phyloP scores from a whole-genome alignment of 1,139 yeast species.

The Williopsis jadinii region DNA sequence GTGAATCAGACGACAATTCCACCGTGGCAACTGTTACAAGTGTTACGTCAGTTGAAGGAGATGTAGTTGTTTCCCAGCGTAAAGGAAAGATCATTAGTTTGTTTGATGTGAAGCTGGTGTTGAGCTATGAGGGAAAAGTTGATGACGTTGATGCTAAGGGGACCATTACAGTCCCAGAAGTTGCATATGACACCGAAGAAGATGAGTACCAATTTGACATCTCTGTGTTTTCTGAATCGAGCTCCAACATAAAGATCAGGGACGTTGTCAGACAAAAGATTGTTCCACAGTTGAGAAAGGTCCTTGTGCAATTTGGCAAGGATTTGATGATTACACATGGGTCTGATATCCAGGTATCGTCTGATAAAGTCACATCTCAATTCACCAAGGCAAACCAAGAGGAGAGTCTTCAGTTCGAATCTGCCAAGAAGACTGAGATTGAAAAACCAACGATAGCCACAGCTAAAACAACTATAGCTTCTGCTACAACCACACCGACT shows the following conservation, averaged over 20 bases:
- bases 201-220: constrained; percentile 83
- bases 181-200: constrained; percentile 86
- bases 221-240: constrained; percentile 53
- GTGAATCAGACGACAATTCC: constrained; percentile 29
- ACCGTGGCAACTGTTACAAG: constrained; percentile 36
- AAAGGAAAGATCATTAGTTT: constrained; percentile 93
- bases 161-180: constrained; percentile 76
- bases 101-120: constrained; percentile 68
- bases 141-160: constrained; percentile 44
- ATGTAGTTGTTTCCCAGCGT: constrained; percentile 92
- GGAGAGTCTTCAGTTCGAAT: constrained; percentile 15
- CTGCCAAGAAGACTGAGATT: constrained; percentile 12
- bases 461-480: constrained; percentile 10
- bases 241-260: constrained; percentile 41
- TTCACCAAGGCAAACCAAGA: constrained; percentile 62
- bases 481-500: constrained; percentile 18
- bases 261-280: constrained; percentile 52
- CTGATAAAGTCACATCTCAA: constrained; percentile 58
- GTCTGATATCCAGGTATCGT: constrained; percentile 77
- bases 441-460: constrained; percentile 10
- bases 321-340: constrained; percentile 75
- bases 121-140: constrained; percentile 50
- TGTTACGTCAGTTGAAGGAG: constrained; percentile 80
- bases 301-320: constrained; percentile 59
- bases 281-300: constrained; percentile 60